Base-by-base conservation (phyloP, 805 yeast species). In the Myxozyma mucilagina region DNA sequence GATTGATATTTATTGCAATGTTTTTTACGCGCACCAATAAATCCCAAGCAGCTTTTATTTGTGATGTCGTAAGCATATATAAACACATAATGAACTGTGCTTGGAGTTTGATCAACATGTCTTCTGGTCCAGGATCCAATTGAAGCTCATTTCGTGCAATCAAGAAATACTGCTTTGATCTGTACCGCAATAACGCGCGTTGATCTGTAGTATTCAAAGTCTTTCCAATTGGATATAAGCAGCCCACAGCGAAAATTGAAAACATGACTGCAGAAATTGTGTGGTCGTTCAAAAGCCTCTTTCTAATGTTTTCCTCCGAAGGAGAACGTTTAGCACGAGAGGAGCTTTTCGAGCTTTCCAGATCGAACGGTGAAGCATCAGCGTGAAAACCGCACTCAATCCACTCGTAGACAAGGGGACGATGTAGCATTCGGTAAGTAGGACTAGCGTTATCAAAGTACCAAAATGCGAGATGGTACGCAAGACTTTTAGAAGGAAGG, bases 381-480 rank as follows among this genome's bases (percentile, higher is more conserved):
- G 59, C 57, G 36, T 62, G 52, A 47, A 62, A 62, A n/a, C 65
- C 65, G 14, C 34, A 41, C 3, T 62, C 56, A 10, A 62, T 55
- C 65, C 65, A 62, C 13, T 58, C 54, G n/a, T 60, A 47, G n/a
- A 60, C 52, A 1, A 47, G 14, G 10, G 65, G 65, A 1, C 64
- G 65, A 39, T 62, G 65, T 13, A 62, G 29, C 10, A 62, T 52
- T 2, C 65, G 47, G 29, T 62, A 62, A n/a, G 60, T 62, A 34
- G 65, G 57, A 16, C 60, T 39, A 5, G 60, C 65, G 24, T 62
- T 60, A 48, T 62, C 64, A 52, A 60, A 62, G 18, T 62, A 62
- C 65, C 65, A 62, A 9, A 16, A 2, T 5, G 52, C 54, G 1
- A 62, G 64, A 7, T 55, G 24, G 10, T 9, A 8, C 14, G 65